phyloP scores from a whole-genome alignment of 768 basidiomycete genomes.

The Sutorius australiensis region DNA sequence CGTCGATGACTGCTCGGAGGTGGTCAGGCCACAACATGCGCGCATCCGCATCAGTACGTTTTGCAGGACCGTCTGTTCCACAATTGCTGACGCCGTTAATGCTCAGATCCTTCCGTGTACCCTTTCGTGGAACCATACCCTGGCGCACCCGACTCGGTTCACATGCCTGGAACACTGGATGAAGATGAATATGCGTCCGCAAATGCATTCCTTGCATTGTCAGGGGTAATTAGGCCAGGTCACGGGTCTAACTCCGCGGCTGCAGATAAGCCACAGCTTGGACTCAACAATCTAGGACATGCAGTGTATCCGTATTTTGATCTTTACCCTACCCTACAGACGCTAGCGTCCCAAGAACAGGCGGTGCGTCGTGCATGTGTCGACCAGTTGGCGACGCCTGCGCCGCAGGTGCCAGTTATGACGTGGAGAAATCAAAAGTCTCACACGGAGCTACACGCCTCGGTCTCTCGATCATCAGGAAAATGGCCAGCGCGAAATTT shows the following conservation, averaged over 20 bases:
- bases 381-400: neutral
- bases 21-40: slow-evolving; percentile 17
- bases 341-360: neutral
- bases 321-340: slow-evolving; percentile 14
- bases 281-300: neutral
- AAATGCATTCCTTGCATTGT: slow-evolving; percentile 1
- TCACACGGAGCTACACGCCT: slow-evolving; percentile 20
- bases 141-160: neutral
- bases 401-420: neutral
- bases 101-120: slow-evolving; percentile 14
- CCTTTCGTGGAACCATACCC: slow-evolving; percentile 17
- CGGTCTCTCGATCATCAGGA: slow-evolving; percentile 7
- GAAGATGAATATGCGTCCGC: neutral
- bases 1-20: neutral
- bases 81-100: neutral
- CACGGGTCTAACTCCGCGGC: neutral
- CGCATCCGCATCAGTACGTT: slow-evolving; percentile 26
- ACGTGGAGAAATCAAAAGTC: slow-evolving; percentile 16
- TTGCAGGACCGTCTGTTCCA: neutral
- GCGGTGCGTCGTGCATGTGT: neutral
- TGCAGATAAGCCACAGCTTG: slow-evolving; percentile 3
- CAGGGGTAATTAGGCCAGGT: slow-evolving; percentile 11
- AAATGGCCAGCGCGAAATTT: slow-evolving; percentile 9
- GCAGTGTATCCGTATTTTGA: slow-evolving; percentile 25
- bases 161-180: slow-evolving; percentile 7